Evolutionary conservation across 331 rosid genomes (phyloP).

Genomic region (Prunus yedoensis): DNA sequence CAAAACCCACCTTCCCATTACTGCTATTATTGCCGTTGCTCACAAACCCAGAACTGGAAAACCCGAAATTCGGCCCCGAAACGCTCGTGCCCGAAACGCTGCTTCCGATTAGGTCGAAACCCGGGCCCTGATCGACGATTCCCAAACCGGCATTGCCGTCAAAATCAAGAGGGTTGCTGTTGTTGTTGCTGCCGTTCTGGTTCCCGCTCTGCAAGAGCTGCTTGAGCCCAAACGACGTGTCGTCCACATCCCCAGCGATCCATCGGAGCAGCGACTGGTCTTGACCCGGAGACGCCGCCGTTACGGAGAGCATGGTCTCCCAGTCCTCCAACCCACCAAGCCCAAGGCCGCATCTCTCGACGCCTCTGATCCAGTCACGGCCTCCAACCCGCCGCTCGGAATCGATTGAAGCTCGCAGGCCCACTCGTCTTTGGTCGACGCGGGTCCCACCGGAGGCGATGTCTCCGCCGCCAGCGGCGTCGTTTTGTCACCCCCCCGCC

Average conservation of each 20-base stretch:
- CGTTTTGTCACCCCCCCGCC: constrained; percentile 16
- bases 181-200: not conserved
- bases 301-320: constrained; percentile 41
- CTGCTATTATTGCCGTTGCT: not conserved
- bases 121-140: constrained; percentile 38
- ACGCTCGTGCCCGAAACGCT: not conserved
- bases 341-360: constrained; percentile 30
- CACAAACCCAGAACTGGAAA: constrained; percentile 23
- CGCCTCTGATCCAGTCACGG: constrained; percentile 21
- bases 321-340: constrained; percentile 36
- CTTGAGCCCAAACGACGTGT: constrained; percentile 31
- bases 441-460: constrained; percentile 6
- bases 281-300: constrained; percentile 34
- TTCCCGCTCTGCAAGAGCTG: constrained; percentile 31
- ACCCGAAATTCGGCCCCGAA: constrained; percentile 17
- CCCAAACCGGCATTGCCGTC: constrained; percentile 43
- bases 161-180: constrained; percentile 22
- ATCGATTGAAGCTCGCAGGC: constrained; percentile 37
- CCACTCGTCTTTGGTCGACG: constrained; percentile 27
- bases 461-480: constrained; percentile 18
- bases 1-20: constrained; percentile 23
- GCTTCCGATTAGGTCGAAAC: constrained; percentile 25
- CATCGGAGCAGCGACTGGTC: constrained; percentile 45
- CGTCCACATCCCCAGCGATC: constrained; percentile 44
- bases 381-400: constrained; percentile 25